These are phyloP conservation scores for Boletus subcaerulescens DNA, from an alignment of 768 basidiomycete species.

Conservation along the genomic window DNA sequence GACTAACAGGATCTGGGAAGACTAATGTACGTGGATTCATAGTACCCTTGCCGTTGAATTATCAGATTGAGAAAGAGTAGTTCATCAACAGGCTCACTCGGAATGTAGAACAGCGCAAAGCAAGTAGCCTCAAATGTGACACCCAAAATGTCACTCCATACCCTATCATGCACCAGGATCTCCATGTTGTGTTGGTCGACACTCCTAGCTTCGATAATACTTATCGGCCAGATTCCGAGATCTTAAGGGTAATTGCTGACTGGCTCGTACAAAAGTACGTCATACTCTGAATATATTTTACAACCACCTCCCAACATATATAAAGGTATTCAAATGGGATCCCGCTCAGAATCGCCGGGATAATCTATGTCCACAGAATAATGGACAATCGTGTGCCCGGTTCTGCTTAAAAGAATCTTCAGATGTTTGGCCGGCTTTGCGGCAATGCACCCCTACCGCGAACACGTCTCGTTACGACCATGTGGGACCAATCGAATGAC, in stretches of 20 bases:
- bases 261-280: conserved; percentile 20
- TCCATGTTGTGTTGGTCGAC: conserved; percentile 17
- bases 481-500: conserved; percentile 33
- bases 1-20: too few species aligned
- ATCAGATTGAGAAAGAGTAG: background rate
- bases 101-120: background rate
- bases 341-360: conserved; percentile 23
- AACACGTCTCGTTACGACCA: conserved; percentile 36
- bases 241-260: conserved; percentile 9
- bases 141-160: conserved; percentile 9
- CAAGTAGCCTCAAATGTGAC: conserved; percentile 6
- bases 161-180: background rate
- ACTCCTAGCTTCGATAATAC: conserved; percentile 24
- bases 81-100: conserved; percentile 13
- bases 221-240: conserved; percentile 9
- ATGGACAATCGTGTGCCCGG: conserved; percentile 35
- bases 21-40: too few species aligned
- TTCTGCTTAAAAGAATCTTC: conserved; percentile 29
- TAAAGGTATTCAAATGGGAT: conserved; percentile 7
- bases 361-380: conserved; percentile 36
- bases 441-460: conserved; percentile 29
- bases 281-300: background rate
- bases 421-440: conserved; percentile 37
- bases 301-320: background rate
- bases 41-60: background rate